These are phyloP conservation scores for Sungouiozyma ichnusensis DNA, from an alignment of 805 yeast species.

Conservation along the genomic window DNA sequence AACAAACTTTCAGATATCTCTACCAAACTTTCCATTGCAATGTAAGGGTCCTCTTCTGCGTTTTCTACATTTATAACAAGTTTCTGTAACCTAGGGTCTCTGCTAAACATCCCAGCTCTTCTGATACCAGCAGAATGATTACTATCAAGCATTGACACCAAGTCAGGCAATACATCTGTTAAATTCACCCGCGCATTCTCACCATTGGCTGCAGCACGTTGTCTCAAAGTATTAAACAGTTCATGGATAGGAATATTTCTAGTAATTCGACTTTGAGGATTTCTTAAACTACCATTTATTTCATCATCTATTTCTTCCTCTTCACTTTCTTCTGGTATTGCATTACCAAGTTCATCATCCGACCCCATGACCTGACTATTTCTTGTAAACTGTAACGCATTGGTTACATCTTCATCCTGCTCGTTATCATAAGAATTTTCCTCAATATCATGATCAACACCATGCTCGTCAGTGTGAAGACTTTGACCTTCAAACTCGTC, in stretches of 20 bases:
- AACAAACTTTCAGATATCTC: conserved; percentile 54
- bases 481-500: background rate
- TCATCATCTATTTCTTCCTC: conserved; percentile 3
- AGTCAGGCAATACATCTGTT: conserved; percentile 32
- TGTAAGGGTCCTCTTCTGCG: conserved; percentile 42
- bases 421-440: background rate
- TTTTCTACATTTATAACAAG: conserved; percentile 21
- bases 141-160: conserved; percentile 27
- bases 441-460: background rate
- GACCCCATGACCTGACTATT: too few relatives aligned
- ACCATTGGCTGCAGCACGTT: conserved; percentile 3
- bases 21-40: conserved; percentile 52
- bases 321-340: conserved; percentile 1
- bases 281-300: conserved; percentile 5
- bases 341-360: conserved; percentile 1
- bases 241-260: conserved; percentile 17
- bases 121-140: conserved; percentile 10
- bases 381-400: background rate
- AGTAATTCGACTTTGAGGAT: conserved; percentile 12
- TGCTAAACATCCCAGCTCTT: background rate
- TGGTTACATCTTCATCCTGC: background rate
- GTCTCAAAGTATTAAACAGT: conserved; percentile 17
- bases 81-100: conserved; percentile 16
- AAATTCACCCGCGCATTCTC: conserved; percentile 17
- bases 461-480: conserved; percentile 13